phyloP scores from a whole-genome alignment of 495 filamentous ascomycete species.

The Amphirosellinia nigrospora region DNA sequence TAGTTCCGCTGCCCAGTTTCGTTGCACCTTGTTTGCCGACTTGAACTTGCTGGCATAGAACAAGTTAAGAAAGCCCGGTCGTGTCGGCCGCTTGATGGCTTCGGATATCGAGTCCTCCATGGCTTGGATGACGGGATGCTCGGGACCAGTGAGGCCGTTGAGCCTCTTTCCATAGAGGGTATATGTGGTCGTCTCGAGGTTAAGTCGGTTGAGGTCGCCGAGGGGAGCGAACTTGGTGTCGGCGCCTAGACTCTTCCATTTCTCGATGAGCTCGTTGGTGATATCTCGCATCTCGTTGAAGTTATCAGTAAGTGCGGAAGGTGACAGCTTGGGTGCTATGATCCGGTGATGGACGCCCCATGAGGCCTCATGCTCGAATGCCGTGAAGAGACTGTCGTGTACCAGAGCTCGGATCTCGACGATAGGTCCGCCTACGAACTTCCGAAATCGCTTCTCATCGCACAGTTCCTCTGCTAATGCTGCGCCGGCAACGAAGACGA shows the following conservation, averaged over 20 bases:
- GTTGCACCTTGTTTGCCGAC: constrained; percentile 59
- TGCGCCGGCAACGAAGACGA: constrained; percentile 56
- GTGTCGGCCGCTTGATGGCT: constrained; percentile 59
- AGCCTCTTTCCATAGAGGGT: constrained; percentile 70
- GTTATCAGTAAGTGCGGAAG: constrained; percentile 63
- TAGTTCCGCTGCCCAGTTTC: constrained; percentile 60
- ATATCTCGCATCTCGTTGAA: constrained; percentile 72
- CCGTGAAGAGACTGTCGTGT: constrained; percentile 73
- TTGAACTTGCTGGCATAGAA: constrained; percentile 60
- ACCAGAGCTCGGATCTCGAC: constrained; percentile 64
- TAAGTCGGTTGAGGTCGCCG: constrained; percentile 72
- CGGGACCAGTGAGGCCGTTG: constrained; percentile 66
- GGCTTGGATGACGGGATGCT: constrained; percentile 67
- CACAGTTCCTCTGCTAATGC: constrained; percentile 70
- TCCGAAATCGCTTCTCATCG: constrained; percentile 71
- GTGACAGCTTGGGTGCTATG: constrained; percentile 69
- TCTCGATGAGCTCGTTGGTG: constrained; percentile 67
- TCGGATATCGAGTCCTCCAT: constrained; percentile 70
- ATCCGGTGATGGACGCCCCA: constrained; percentile 78
- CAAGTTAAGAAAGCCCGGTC: constrained; percentile 64
- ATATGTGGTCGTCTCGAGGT: constrained; percentile 70
- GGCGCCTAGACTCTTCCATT: constrained; percentile 67
- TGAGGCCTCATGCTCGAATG: constrained; percentile 64
- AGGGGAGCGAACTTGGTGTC: constrained; percentile 59
- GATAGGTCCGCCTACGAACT: constrained; percentile 61